Base-by-base conservation (phyloP, 306 rosid species). In the Malus sylvestris region DNA sequence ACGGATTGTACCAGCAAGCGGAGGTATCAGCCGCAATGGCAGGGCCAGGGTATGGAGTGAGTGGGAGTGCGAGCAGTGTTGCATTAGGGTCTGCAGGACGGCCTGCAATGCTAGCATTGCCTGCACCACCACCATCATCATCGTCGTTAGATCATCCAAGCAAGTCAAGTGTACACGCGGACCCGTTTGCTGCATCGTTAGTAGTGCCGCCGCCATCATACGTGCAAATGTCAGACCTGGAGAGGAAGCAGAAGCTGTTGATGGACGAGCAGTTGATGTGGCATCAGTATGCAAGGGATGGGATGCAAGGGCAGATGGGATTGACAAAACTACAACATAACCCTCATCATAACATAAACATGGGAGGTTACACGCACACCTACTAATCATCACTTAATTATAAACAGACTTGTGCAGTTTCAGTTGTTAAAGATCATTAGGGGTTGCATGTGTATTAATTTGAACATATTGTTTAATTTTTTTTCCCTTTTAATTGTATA, bases 211-310 rank as follows among this genome's bases (percentile, higher is more conserved):
- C 99, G 1, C 98, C 98, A 0, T 7, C 97, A 0, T 96, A 89
- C 15, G 96, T 96, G 81, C 99, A 96, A 84, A 96, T 96, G 93
- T 87, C 99, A 32, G 99, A 96, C 76, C 81, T 96, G 89, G 97
- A 96, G 87, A 91, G 81, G 85, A 96, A 96, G 75, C 98, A 96
- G 83, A 89, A 80, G 82, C 32, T 96, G 64, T 74, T 96, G 71
- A 45, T 86, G 84, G 91, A 91, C 73, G 99, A 96, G 76, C 97
- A 96, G 44, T 9, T 85, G 14, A 67, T 92, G 88, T 96, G 99
- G 99, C 98, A 92, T 79, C 97, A 95, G 73, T 95, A 85, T 76
- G 80, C 80, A 58, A 85, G 80, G 69, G 92, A 88, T 86, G 91
- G 97, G 12, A 78, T 79, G 88, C 96, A 83, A 49, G 97, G 97